A percentile compares a stretch with the other conserved stretches of the same genome.
Conservation (phyloP, 805 yeast species). For the Wickerhamomyces bisporus region DNA sequence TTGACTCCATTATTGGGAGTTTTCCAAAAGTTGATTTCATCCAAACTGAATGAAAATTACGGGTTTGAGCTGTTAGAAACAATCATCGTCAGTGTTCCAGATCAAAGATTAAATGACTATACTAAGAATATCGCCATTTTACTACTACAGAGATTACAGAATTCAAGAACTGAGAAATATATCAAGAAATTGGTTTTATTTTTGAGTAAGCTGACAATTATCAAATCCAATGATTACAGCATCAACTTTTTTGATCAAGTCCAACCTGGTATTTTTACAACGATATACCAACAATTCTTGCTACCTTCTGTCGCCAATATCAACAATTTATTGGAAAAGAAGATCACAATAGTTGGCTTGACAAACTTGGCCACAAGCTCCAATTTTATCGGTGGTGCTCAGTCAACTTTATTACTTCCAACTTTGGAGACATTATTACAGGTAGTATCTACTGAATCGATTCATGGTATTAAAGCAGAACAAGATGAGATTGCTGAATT, state of each 20-base stretch:
- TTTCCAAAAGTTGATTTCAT: slow-evolving; percentile 88
- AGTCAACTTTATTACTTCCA: slow-evolving; percentile 34
- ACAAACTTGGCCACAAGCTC: slow-evolving; percentile 36
- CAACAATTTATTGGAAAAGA: slow-evolving; percentile 50
- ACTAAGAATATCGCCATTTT: slow-evolving; percentile 70
- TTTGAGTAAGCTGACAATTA: slow-evolving; percentile 46
- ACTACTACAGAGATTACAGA: slow-evolving; percentile 74
- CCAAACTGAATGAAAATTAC: slow-evolving; percentile 70
- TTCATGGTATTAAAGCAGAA: slow-evolving; percentile 28
- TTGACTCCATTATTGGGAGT: slow-evolving; percentile 86
- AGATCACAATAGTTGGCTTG: slow-evolving; percentile 46
- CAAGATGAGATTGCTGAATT: slow-evolving; percentile 35
- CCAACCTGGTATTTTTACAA: slow-evolving; percentile 56
- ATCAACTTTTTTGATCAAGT: slow-evolving; percentile 66
- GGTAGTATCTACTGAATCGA: slow-evolving; percentile 32
- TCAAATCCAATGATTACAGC: slow-evolving; percentile 44
- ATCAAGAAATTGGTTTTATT: slow-evolving; percentile 67
- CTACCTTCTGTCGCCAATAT: slow-evolving; percentile 38
- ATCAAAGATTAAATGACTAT: slow-evolving; percentile 43
- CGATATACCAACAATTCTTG: slow-evolving; percentile 35
- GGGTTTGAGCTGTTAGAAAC: slow-evolving; percentile 83
- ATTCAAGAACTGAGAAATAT: slow-evolving; percentile 76
- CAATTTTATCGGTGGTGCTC: slow-evolving; percentile 34
- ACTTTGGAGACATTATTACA: slow-evolving; percentile 41
- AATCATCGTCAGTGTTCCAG: slow-evolving; percentile 55